phyloP scores from a whole-genome alignment of 2,329 filamentous ascomycete species.

The Alternaria sp. region DNA sequence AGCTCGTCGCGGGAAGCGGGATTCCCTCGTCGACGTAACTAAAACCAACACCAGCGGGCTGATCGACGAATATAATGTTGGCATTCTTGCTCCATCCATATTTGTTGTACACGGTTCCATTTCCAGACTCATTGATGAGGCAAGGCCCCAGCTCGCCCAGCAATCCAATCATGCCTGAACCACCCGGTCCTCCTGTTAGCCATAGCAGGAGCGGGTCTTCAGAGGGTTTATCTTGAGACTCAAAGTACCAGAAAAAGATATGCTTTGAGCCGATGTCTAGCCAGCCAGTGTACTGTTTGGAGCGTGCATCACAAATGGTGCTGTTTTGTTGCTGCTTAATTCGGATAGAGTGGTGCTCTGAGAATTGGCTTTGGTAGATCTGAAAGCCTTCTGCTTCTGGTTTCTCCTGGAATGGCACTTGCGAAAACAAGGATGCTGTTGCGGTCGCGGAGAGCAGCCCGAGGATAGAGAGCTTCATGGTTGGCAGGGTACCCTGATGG shows the following conservation, averaged over 20 bases:
- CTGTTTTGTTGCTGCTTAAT: constrained; percentile 47
- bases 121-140: constrained; percentile 50
- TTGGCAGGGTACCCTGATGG: constrained; percentile 10
- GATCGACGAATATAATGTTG: constrained; percentile 52
- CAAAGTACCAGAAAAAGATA: constrained; percentile 59
- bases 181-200: constrained; percentile 54
- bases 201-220: constrained; percentile 52
- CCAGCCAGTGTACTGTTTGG: constrained; percentile 50
- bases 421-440: constrained; percentile 28
- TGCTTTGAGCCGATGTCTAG: constrained; percentile 53
- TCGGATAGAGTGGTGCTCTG: constrained; percentile 45
- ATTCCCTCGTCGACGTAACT: constrained; percentile 50
- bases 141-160: constrained; percentile 52
- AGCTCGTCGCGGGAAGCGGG: constrained; percentile 51
- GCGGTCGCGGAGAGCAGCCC: constrained; percentile 18
- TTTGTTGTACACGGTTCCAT: constrained; percentile 51
- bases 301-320: constrained; percentile 46
- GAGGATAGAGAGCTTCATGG: constrained; percentile 29
- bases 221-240: constrained; percentile 50
- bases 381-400: constrained; percentile 42
- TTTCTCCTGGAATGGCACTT: constrained; percentile 42
- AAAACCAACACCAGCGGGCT: constrained; percentile 52
- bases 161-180: constrained; percentile 49
- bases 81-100: constrained; percentile 51
- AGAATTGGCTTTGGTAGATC: constrained; percentile 43